phyloP scores from a whole-genome alignment of 495 filamentous ascomycete species.

The Bryoglossum gracile region DNA sequence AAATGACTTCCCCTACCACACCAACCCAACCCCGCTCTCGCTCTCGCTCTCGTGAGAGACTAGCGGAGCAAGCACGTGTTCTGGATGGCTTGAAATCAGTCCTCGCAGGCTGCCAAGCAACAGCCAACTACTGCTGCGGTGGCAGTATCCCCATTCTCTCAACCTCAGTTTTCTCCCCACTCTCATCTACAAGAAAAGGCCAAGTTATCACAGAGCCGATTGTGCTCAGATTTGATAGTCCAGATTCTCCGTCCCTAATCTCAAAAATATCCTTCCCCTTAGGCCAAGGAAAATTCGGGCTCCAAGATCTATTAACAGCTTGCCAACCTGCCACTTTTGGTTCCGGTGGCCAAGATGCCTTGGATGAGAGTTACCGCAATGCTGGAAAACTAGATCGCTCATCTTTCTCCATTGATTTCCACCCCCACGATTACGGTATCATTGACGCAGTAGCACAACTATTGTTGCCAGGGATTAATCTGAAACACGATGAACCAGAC shows the following conservation, averaged over 20 bases:
- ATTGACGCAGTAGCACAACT: conserved; percentile 40
- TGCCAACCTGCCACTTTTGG: conserved; percentile 45
- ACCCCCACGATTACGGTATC: conserved; percentile 45
- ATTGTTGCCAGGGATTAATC: conserved; percentile 39
- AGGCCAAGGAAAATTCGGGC: neutral
- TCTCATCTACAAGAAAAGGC: neutral
- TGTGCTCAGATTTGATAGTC: conserved; percentile 5
- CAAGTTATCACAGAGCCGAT: neutral
- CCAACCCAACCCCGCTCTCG: neutral
- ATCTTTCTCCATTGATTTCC: conserved; percentile 42
- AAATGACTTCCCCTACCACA: neutral
- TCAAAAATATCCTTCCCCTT: neutral
- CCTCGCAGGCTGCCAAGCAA: neutral
- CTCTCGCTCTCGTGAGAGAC: neutral
- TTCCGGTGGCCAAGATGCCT: conserved; percentile 33
- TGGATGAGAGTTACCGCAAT: conserved; percentile 43
- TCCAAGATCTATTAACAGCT: neutral
- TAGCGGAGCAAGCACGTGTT: neutral
- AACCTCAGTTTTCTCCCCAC: neutral
- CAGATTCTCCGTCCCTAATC: no score
- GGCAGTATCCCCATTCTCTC: conserved; percentile 3
- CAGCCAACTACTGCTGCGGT: conserved; percentile 3
- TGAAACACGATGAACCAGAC: no score
- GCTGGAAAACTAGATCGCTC: conserved; percentile 41
- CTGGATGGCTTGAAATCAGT: conserved; percentile 6